A percentile compares a stretch with the other conserved stretches of the same genome.
Conservation (phyloP, 2,329 filamentous ascomycete genomes). For the Tolypocladium endophyticum region DNA sequence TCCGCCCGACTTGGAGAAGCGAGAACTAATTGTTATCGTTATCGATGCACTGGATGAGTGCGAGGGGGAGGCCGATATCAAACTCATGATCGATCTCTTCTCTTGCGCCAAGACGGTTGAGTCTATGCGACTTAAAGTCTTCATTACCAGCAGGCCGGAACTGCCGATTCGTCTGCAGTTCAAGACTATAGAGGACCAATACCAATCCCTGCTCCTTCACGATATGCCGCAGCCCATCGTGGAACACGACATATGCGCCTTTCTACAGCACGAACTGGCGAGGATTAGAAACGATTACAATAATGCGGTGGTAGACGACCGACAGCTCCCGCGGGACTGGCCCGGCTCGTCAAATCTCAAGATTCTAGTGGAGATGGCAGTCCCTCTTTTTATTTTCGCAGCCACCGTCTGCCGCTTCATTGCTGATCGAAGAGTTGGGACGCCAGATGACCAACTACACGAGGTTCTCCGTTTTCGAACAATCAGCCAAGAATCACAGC, state of each 20-base stretch:
- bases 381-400: constrained; percentile 24
- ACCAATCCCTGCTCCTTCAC: constrained; percentile 21
- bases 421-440: constrained; percentile 6
- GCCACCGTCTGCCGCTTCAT: constrained; percentile 20
- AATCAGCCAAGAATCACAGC: background rate
- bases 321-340: constrained; percentile 15
- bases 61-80: constrained; percentile 16
- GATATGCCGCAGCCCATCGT: constrained; percentile 18
- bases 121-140: constrained; percentile 5
- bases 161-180: constrained; percentile 26
- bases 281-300: constrained; percentile 17
- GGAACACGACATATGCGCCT: constrained; percentile 24
- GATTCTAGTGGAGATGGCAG: constrained; percentile 15
- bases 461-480: background rate
- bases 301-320: background rate
- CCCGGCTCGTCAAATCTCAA: constrained; percentile 8
- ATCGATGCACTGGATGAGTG: constrained; percentile 23
- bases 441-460: background rate
- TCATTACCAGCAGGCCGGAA: constrained; percentile 33
- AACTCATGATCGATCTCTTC: constrained; percentile 15
- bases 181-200: constrained; percentile 8
- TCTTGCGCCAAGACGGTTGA: constrained; percentile 3
- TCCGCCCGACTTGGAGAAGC: background rate
- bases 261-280: constrained; percentile 18
- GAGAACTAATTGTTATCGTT: constrained; percentile 13